Evolutionary conservation across 2,329 filamentous ascomycete genomes (phyloP).

Genomic region (Paecilomyces fulvus): DNA sequence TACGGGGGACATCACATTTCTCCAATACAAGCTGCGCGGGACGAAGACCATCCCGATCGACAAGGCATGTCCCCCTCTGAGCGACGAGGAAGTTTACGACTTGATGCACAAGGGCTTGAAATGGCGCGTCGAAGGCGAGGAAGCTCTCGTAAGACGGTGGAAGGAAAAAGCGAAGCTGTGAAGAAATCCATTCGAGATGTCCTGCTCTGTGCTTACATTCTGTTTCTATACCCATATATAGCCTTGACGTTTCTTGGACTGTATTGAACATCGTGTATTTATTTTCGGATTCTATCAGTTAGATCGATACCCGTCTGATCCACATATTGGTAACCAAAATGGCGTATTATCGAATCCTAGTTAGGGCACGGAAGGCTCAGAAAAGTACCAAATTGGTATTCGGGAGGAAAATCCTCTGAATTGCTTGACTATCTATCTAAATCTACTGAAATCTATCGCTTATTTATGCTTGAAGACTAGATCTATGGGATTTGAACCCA

Average conservation of each 20-base stretch:
- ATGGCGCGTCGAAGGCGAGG: slow-evolving; percentile 29
- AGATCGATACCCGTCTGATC: neutral
- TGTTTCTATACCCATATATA: neutral
- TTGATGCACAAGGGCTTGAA: slow-evolving; percentile 18
- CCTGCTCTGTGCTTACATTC: neutral
- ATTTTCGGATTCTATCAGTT: neutral
- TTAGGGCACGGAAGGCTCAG: too few species aligned
- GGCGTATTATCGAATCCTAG: too few species aligned
- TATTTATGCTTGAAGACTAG: too few species aligned
- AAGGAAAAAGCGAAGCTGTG: slow-evolving; percentile 23
- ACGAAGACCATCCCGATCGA: slow-evolving; percentile 25
- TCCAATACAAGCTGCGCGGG: slow-evolving; percentile 20
- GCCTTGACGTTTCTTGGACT: neutral
- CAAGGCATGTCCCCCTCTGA: slow-evolving; percentile 18
- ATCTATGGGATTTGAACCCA: too few species aligned
- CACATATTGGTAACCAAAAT: neutral
- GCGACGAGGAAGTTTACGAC: slow-evolving; percentile 28
- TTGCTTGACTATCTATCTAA: too few species aligned
- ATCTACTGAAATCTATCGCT: too few species aligned
- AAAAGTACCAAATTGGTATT: too few species aligned
- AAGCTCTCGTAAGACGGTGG: slow-evolving; percentile 22
- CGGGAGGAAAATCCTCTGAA: too few species aligned
- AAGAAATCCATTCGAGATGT: slow-evolving; percentile 1
- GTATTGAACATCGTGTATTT: neutral
- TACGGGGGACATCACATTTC: slow-evolving; percentile 23